Evolutionary conservation across 768 basidiomycete genomes (phyloP), one percentile per base, ranked within the genome.

Genomic region (Leccinum subgranulosum): DNA sequence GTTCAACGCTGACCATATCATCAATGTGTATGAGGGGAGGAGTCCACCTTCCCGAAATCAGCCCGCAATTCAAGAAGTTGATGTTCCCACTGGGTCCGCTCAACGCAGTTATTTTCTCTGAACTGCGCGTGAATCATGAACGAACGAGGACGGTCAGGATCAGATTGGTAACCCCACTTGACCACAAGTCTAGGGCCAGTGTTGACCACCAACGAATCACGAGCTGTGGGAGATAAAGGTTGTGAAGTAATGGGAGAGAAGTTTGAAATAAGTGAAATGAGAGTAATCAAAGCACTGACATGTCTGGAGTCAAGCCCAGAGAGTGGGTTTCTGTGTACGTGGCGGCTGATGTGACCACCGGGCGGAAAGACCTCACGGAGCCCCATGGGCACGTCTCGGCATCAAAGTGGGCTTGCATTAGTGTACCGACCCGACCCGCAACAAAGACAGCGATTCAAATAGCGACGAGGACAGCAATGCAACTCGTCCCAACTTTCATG

Each of bases 51-150:
- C 67, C 67, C 31, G 63, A 67, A 46, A 79, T 75, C 54, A 94
- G 69, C 45, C 90, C 91, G 65, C 92, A 94, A 74, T 90, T 91
- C 62, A 93, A 70, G 82, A 86, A 93, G 54, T 83, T 76, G 49
- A 89, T 84, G 65, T 77, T 69, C n/a, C 88, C 87, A 65, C 90
- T 90, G 17, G 87, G 87, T 17, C 89, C 89, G 41, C 74, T 73
- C 25, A 76, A 72, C 7, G 69, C 64, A 4, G 81, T 84, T 59
- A 79, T 73, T 41, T 81, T 57, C 64, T 64, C 86, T 88, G 65
- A 51, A 21, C 36, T 31, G 28, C 33, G 34, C 14, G 36, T 66
- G 46, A 53, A 53, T 53, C 31, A 54, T 29, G 51, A 19, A 50
- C 15, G 41, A 46, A 33, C 34, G 17, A 25, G 23, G 12, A 19